These are phyloP conservation scores for Sphenostylis stenocarpa DNA, from an alignment of 306 rosid species.

Conservation along the genomic window DNA sequence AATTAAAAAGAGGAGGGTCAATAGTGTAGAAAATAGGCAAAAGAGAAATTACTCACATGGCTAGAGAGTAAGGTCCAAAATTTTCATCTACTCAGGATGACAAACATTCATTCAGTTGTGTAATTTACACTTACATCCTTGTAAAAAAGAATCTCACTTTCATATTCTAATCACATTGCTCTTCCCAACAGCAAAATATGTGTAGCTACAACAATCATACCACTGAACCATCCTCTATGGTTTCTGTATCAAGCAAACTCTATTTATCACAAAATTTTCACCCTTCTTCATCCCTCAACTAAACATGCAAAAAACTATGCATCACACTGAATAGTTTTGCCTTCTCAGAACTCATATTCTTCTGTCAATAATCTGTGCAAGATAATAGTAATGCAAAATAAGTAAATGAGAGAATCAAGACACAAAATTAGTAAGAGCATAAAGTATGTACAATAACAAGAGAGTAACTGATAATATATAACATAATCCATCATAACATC, in stretches of 20 bases:
- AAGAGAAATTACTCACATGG: conserved; percentile 51
- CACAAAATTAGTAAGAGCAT: not conserved
- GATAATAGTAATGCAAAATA: conserved; percentile 30
- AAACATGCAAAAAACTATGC: conserved; percentile 43
- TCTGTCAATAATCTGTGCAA: conserved; percentile 74
- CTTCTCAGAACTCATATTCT: conserved; percentile 38
- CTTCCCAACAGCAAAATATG: conserved; percentile 29
- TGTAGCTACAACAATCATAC: conserved; percentile 32
- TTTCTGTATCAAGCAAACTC: conserved; percentile 34
- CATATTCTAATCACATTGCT: conserved; percentile 33
- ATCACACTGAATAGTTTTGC: conserved; percentile 40
- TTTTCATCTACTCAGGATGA: conserved; percentile 31
- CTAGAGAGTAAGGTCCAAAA: conserved; percentile 31
- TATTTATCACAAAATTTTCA: conserved; percentile 41
- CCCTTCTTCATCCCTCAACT: conserved; percentile 20
- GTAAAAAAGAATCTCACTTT: conserved; percentile 33
- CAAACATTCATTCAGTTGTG: conserved; percentile 37
- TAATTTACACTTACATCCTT: conserved; percentile 29
- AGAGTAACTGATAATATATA: not conserved
- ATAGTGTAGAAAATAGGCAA: conserved; percentile 40
- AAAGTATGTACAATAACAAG: not conserved
- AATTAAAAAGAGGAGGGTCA: conserved; percentile 35
- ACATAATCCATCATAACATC: not conserved
- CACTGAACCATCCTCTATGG: not conserved
- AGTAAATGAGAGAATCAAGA: conserved; percentile 35